Base-by-base conservation (phyloP, 2,329 filamentous ascomycete genomes). In the Hymenoscyphus fructigenus region DNA sequence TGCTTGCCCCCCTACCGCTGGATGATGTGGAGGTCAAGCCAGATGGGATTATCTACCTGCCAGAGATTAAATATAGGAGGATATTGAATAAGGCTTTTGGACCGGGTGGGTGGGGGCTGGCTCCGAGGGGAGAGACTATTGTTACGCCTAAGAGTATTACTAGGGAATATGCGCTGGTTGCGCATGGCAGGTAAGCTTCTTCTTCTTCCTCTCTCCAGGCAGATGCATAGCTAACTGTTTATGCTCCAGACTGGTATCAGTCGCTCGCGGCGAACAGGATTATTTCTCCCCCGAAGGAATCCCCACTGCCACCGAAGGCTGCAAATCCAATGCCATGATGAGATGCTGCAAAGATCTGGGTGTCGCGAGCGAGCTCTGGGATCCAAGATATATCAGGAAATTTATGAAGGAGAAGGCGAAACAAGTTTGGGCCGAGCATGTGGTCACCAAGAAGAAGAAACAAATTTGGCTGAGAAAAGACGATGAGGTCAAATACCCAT, bases 261-360 rank as follows among this genome's bases (percentile, higher is more conserved):
- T 98, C 71, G 93, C 95, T 0, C 91, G 95, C 70, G 95, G 95
- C 75, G 95, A 98, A 79, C 94, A 97, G 81, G 87, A 91, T 70
- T 99, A 96, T 80, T 99, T 98, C 80, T 87, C 86, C 71, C 85
- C 92, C 38, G 93, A 97, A 71, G 90, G 91, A 63, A 93, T 99
- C 68, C 93, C 95, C 29, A 97, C 93, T 1, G 93, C 95, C 9
- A 93, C 93, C 66, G 95, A 99, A 79, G 95, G 95, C 61, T 96
- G 93, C 84, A 97, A 97, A 80, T 97, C 93, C 68, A 99, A 99
- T 76, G 95, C 95, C 14, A 84, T 99, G 70, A 96, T 98, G 88
- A 91, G 95, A 65, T 98, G 94, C 84, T 98, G 95, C 83, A 99
- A 99, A 81, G 95, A 99, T 78, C 81, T 99, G 36, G 95, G 95